A percentile compares a stretch with the other conserved stretches of the same genome.
phyloP scores from a whole-genome alignment of 2,329 filamentous ascomycete genomes.

The Aspergillus viridinutans region DNA sequence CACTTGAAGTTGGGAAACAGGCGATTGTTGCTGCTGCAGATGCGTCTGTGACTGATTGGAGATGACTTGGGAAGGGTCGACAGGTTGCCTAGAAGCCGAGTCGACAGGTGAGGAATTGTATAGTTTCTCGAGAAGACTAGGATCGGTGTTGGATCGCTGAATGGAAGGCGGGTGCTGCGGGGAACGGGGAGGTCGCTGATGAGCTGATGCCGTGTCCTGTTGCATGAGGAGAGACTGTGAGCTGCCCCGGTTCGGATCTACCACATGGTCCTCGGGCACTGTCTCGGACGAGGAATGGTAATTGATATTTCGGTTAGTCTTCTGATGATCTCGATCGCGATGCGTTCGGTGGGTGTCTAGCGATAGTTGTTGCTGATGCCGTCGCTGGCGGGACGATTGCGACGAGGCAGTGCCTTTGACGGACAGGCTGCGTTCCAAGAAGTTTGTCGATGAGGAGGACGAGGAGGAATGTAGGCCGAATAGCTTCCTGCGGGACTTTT shows the following conservation, averaged over 20 bases:
- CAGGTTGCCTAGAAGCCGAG: constrained; percentile 1
- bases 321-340: constrained; percentile 5
- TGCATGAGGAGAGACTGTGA: constrained; percentile 19
- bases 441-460: constrained; percentile 15
- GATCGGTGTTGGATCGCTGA: constrained; percentile 26
- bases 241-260: constrained; percentile 9
- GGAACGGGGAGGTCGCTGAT: constrained; percentile 13
- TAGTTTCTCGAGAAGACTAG: constrained; percentile 16
- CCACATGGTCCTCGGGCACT: constrained; percentile 15
- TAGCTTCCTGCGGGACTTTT: constrained; percentile 15
- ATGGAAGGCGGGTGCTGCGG: constrained; percentile 13
- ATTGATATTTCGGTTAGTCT: constrained; percentile 14
- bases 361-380: constrained; percentile 9
- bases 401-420: constrained; percentile 22
- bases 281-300: constrained; percentile 7
- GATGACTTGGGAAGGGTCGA: constrained; percentile 9
- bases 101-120: constrained; percentile 21
- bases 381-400: constrained; percentile 10
- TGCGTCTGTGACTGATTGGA: constrained; percentile 8
- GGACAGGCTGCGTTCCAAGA: constrained; percentile 27
- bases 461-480: constrained; percentile 18
- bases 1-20: constrained; percentile 5
- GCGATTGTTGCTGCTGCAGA: constrained; percentile 15
- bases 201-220: constrained; percentile 12
- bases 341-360: constrained; percentile 7